Percentiles rank a stretch among this genome's conserved stretches.
Evolutionary conservation across 2,329 filamentous ascomycete genomes (phyloP).

Genomic region (Xylariales sp.): DNA sequence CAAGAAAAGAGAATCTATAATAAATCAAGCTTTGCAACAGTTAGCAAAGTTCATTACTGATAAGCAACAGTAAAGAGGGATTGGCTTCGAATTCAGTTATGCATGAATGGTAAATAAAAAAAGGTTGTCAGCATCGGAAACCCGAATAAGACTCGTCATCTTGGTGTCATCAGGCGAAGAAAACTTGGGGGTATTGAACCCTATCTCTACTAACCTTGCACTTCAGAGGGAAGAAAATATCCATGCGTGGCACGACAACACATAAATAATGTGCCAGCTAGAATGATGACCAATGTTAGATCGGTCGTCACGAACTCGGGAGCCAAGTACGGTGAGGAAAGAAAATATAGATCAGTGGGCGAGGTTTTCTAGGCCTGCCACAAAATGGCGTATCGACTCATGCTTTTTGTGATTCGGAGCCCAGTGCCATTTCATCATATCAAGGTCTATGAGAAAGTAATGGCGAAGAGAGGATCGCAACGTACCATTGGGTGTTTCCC

Average conservation of each 20-base stretch:
- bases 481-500: too few species aligned
- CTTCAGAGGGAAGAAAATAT: background rate
- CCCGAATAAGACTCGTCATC: conserved; percentile 64
- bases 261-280: too few species aligned
- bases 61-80: conserved; percentile 2
- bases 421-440: conserved; percentile 94
- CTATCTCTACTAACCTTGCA: background rate
- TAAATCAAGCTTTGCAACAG: too few species aligned
- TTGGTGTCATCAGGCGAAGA: conserved; percentile 46
- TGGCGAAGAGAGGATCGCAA: too few species aligned
- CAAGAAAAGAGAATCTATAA: too few species aligned
- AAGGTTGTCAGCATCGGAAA: conserved; percentile 57
- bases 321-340: too few species aligned
- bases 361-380: conserved; percentile 99
- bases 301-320: too few species aligned
- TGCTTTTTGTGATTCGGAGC: conserved; percentile 70
- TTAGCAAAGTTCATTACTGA: conserved; percentile 4
- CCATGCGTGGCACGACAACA: too few species aligned
- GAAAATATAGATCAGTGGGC: conserved; percentile 82
- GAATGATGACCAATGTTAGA: too few species aligned
- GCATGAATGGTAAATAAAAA: conserved; percentile 59
- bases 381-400: conserved; percentile 88
- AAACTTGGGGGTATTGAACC: conserved; percentile 5
- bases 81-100: conserved; percentile 34
- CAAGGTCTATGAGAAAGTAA: too few species aligned